phyloP scores from a whole-genome alignment of 345 rosid species.

The Euphorbia lathyris region DNA sequence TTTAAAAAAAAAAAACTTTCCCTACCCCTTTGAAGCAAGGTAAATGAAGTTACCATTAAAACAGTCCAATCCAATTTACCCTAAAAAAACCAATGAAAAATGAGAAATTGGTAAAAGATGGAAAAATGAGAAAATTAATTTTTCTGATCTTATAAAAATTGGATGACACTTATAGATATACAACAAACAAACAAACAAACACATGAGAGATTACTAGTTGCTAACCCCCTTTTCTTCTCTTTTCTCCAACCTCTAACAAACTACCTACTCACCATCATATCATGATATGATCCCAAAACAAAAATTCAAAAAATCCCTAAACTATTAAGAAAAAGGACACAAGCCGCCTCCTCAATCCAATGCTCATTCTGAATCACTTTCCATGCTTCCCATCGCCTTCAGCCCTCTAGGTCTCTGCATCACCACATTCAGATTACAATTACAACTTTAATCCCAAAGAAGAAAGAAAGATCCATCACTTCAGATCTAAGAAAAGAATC shows the following conservation, averaged over 20 bases:
- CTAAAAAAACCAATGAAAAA: no score
- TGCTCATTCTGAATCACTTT: slow-evolving; percentile 59
- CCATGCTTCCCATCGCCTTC: slow-evolving; percentile 74
- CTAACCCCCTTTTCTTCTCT: background rate
- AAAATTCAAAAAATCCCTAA: slow-evolving; percentile 15
- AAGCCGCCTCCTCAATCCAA: slow-evolving; percentile 12
- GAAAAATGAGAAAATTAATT: background rate
- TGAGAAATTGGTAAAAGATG: background rate
- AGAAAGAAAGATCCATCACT: background rate
- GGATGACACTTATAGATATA: slow-evolving; percentile 24
- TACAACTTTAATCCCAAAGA: background rate
- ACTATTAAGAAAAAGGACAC: background rate
- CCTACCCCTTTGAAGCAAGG: no score
- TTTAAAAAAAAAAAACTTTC: no score
- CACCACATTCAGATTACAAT: slow-evolving; percentile 10
- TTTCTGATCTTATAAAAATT: slow-evolving; percentile 23
- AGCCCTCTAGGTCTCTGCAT: slow-evolving; percentile 74
- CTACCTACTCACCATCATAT: slow-evolving; percentile 14
- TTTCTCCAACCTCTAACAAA: background rate
- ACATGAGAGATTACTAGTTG: slow-evolving; percentile 12
- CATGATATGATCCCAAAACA: slow-evolving; percentile 16
- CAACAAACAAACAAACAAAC: slow-evolving; percentile 28
- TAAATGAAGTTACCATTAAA: no score
- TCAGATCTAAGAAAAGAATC: background rate
- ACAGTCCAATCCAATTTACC: no score